Evolutionary conservation across 2,329 filamentous ascomycete species (phyloP), one percentile per base, ranked within the genome.

Genomic region (Exophiala calicioides): DNA sequence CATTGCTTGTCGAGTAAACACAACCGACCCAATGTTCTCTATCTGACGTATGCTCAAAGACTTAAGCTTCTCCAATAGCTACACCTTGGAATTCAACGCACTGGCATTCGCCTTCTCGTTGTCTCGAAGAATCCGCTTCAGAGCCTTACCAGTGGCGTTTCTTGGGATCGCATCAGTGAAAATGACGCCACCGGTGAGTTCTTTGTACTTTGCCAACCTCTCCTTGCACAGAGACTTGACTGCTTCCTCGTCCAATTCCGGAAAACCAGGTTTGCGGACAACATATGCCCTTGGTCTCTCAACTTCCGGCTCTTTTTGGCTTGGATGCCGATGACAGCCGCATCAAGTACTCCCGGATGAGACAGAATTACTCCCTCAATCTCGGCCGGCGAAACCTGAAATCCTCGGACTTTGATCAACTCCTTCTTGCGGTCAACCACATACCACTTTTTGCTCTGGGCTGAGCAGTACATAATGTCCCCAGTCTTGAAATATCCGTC

Each of bases 401-500:
- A 75, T 34, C 68, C 55, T 3, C 55, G 37, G 15, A 58, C 53
- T 37, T 58, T 58, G 50, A 58, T 58, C 15, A 58, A 40, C 30
- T 58, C 55, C 36, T 58, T 58, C 44, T 50, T 39, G 3, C 88
- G 81, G 62, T 94, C 88, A 1, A 88, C 90, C 60, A 56, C 45
- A 16, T 53, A 53, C 68, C 73, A 80, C 53, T 77, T 69, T 12
- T 68, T 64, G 8, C 43, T 95, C 87, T 56, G 83, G 70, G 3
- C 77, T 76, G 9, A 91, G 71, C 3, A 91, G 71, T 0, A 85
- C 1, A 68, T 75, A 15, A 82, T 71, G 52, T 82, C 79, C 0
- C 79, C 79, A 0, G 79, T 81, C 40, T 77, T 75, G 59, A 78
- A 80, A 60, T 71, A 81, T 0, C 77, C 75, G 0, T 78, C 75